Evolutionary conservation across 2,329 filamentous ascomycete species (phyloP), one percentile per base, ranked within the genome.

Genomic region (Neurospora sp.): DNA sequence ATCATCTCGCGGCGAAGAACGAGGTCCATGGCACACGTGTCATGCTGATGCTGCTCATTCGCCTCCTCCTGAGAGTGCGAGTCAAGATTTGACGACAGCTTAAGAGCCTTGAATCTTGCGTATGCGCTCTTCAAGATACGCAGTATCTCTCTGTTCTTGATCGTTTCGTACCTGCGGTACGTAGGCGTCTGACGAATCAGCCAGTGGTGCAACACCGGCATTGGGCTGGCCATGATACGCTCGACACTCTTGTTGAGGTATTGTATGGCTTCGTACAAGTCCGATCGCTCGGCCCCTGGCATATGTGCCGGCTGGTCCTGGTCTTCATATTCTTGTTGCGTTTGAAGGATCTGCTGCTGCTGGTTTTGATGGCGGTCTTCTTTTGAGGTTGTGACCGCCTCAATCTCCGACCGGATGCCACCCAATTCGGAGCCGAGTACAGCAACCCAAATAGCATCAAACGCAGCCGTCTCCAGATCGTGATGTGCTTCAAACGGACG

Each of bases 361-460:
- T 38, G 38, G 38, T 38, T 38, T 38, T 38, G 38, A 10, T 38
- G 10, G 38, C 38, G 3, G 38, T 43, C 38, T 8, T 66, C 38
- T 9, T 68, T 68, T 6, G 28, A 33, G 28, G 28, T 33, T 33
- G 38, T 33, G 9, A 72, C 15, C 19, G 73, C 46, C n/a, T 72
- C 46, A n/a, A 75, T 73, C 33, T 77, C 72, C 42, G 73, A 70
- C 38, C 73, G 72, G 13, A 71, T 76, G 2, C 78, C 74, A 1
- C 78, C 77, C n/a, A 78, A 75, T n/a, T 79, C 72, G 2, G 77
- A 75, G 2, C 80, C 81, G 15, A 82, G 76, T 0, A 79, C 73
- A 9, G 77, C 78, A 0, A 78, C 79, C 78, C 78, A 82, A 38
- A 82, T 80, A 15, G 76, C 78, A 71, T 83, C 81, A 36, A 83